Conservation (phyloP, 768 basidiomycete species). For the Xerocomus brunneocitrinus region DNA sequence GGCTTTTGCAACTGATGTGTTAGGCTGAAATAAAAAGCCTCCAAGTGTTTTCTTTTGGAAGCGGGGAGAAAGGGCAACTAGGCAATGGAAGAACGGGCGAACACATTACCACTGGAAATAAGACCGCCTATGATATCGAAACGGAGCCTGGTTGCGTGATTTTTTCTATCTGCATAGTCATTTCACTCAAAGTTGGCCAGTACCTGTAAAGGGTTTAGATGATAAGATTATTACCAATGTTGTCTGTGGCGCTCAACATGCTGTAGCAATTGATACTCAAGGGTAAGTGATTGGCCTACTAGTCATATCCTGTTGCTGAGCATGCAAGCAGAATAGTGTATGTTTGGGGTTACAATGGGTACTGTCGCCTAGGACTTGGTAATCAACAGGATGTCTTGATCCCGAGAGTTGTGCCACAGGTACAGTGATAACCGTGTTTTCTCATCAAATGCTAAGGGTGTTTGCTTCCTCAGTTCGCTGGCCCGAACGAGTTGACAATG, state of each 20-base stretch:
- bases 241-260: slow-evolving; percentile 84
- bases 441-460: background rate
- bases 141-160: slow-evolving; percentile 53
- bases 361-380: slow-evolving; percentile 85
- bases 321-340: slow-evolving; percentile 54
- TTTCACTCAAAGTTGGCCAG: slow-evolving; percentile 34
- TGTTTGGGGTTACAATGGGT: slow-evolving; percentile 88
- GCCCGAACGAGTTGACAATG: slow-evolving; percentile 58
- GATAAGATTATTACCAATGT: slow-evolving; percentile 79
- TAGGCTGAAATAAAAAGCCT: background rate
- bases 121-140: slow-evolving; percentile 78
- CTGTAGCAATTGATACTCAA: slow-evolving; percentile 70
- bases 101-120: slow-evolving; percentile 80
- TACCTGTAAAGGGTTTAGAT: slow-evolving; percentile 69
- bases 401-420: slow-evolving; percentile 82
- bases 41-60: slow-evolving; percentile 84
- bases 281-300: slow-evolving; percentile 43
- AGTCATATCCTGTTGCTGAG: slow-evolving; percentile 6
- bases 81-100: slow-evolving; percentile 95
- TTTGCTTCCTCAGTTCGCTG: slow-evolving; percentile 56
- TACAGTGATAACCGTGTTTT: slow-evolving; percentile 22
- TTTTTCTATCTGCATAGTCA: background rate
- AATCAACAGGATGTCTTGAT: slow-evolving; percentile 77
- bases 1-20: slow-evolving; percentile 9
- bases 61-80: slow-evolving; percentile 88